Base-by-base conservation (phyloP, 148 eudicot species). In the Oxyria digyna region DNA sequence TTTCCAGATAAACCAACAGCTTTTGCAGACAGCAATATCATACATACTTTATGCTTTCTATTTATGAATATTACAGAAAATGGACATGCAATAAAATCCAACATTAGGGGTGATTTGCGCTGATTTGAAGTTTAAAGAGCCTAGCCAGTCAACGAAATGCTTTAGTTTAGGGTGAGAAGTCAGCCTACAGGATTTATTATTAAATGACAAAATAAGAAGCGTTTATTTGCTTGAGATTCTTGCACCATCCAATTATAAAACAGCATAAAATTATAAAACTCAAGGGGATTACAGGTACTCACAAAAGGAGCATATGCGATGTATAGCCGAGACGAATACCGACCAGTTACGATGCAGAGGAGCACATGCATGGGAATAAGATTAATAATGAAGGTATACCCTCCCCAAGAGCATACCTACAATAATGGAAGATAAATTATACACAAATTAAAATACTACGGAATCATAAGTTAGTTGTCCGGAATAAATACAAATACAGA, bases 321-420 rank as follows among this genome's bases (percentile, higher is more conserved):
- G 78, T 94, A 94, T 14, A 94, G 83, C 68, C 97, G 80, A 74
- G 93, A 75, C 31, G 98, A 90, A 78, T 94, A 94, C 72, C 98
- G 92, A 49, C 98, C 97, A 75, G 98, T 90, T 38, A 86, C 90
- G 74, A 94, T 86, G 84, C 97, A 90, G 40, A 94, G 86, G 37
- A 94, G 96, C 42, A 85, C 98, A 74, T 94, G 97, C 96, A 94
- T 88, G 12, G 98, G 98, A 42, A 94, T 94, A 59, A 94, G 95
- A 75, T 94, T 94, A 63, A 94, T 94, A 27, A 94, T 94, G 79
- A 94, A 94, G 74, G 97, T 94, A 79, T 94, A 94, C 24, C 98
- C 98, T 86, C 98, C 98, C 98, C 97, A 94, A 67, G 98, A 94
- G 83, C 97, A 90, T 76, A 94, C 98, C 97, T 94, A 79, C 35